phyloP scores from a whole-genome alignment of 768 basidiomycete genomes.

The Butyriboletus loyo region DNA sequence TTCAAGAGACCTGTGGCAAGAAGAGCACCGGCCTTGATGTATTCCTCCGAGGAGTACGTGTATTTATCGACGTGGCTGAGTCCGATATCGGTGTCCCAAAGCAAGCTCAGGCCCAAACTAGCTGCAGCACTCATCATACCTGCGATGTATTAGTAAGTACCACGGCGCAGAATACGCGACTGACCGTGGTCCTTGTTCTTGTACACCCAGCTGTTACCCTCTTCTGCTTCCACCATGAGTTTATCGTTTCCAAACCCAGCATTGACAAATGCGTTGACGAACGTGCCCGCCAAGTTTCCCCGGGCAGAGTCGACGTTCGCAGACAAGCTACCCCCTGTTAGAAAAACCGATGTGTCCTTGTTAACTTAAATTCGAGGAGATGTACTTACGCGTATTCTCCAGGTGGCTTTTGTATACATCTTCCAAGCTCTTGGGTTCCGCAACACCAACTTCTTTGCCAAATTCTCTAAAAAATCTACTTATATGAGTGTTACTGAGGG shows the following conservation, averaged over 20 bases:
- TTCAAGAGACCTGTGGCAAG: conserved; percentile 94
- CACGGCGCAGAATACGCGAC: conserved; percentile 14
- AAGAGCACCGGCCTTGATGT: conserved; percentile 97
- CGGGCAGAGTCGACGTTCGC: conserved; percentile 89
- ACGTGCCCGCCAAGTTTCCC: conserved; percentile 92
- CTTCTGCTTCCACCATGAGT: conserved; percentile 94
- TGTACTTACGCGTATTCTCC: conserved; percentile 75
- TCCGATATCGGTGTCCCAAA: conserved; percentile 97
- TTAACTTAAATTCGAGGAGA: background rate
- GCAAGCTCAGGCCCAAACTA: conserved; percentile 84
- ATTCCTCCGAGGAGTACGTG: conserved; percentile 92
- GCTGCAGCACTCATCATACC: conserved; percentile 97
- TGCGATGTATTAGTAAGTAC: conserved; percentile 26
- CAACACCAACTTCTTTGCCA: conserved; percentile 89
- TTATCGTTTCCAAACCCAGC: conserved; percentile 99
- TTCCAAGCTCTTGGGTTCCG: conserved; percentile 87
- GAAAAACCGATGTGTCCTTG: background rate
- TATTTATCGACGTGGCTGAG: conserved; percentile 96
- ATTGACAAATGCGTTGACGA: conserved; percentile 98
- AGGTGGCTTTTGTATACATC: conserved; percentile 98
- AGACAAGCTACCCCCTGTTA: conserved; percentile 58
- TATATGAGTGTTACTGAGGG: conserved; percentile 81
- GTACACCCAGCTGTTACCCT: conserved; percentile 98
- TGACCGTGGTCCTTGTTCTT: conserved; percentile 98
- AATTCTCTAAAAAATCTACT: conserved; percentile 85